Percentiles rank a stretch among this genome's conserved stretches.
Evolutionary conservation across 805 yeast species (phyloP).

Genomic region (Metschnikowia similis): DNA sequence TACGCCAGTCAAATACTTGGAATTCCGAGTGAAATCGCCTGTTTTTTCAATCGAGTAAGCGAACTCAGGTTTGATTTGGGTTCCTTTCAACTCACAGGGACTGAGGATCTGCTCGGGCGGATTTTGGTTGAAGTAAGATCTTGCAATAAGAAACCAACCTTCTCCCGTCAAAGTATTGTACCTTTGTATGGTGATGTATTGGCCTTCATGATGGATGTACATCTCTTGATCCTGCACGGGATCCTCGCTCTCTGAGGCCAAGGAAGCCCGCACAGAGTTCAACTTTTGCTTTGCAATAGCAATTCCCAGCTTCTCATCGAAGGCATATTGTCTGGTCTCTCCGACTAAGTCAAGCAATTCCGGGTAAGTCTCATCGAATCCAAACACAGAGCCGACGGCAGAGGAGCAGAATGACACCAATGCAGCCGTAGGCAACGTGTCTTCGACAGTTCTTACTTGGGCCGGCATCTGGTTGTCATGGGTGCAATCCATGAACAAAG

Average conservation of each 20-base stretch:
- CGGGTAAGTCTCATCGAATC: slow-evolving; percentile 92
- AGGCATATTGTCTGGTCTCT: slow-evolving; percentile 63
- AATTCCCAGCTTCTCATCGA: slow-evolving; percentile 55
- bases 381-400: slow-evolving; percentile 91
- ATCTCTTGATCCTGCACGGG: slow-evolving; percentile 63
- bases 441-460: slow-evolving; percentile 89
- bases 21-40: slow-evolving; percentile 45
- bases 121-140: slow-evolving; percentile 61
- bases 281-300: slow-evolving; percentile 63
- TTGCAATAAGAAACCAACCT: slow-evolving; percentile 85
- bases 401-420: slow-evolving; percentile 88
- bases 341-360: slow-evolving; percentile 71
- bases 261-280: slow-evolving; percentile 51
- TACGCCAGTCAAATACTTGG: slow-evolving; percentile 51
- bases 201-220: slow-evolving; percentile 93
- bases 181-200: slow-evolving; percentile 86
- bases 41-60: slow-evolving; percentile 51
- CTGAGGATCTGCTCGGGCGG: slow-evolving; percentile 50
- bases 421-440: slow-evolving; percentile 92
- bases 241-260: slow-evolving; percentile 58
- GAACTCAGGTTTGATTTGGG: slow-evolving; percentile 53
- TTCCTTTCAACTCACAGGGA: slow-evolving; percentile 58
- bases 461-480: slow-evolving; percentile 91
- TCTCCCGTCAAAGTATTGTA: slow-evolving; percentile 77
- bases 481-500: slow-evolving; percentile 95